Percentiles rank a stretch among this genome's conserved stretches.
phyloP scores from a whole-genome alignment of 2,329 filamentous ascomycete species.

The Bipolaris zeicola region DNA sequence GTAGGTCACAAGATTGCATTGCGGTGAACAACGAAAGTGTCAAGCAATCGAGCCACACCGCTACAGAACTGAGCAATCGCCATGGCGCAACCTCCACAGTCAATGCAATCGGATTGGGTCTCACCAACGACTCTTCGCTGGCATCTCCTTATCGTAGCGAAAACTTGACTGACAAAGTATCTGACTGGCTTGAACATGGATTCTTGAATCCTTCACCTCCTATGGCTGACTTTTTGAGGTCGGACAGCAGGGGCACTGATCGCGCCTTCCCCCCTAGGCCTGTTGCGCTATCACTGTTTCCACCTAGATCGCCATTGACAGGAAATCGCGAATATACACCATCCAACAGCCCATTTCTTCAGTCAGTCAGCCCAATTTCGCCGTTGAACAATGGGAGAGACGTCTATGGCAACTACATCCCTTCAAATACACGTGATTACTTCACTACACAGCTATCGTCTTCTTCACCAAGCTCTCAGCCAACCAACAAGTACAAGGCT shows the following conservation, averaged over 20 bases:
- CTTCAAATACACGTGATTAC: constrained; percentile 17
- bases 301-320: constrained; percentile 4
- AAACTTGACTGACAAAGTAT: constrained; percentile 1
- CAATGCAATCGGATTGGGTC: neutral
- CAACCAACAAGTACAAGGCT: neutral
- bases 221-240: neutral
- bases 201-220: neutral
- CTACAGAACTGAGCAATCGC: constrained; percentile 1
- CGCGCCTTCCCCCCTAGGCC: neutral
- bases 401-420: constrained; percentile 20
- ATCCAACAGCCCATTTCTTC: neutral
- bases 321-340: constrained; percentile 12
- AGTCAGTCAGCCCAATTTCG: constrained; percentile 9
- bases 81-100: neutral
- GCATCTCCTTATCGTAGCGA: neutral
- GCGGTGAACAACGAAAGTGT: neutral
- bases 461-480: neutral
- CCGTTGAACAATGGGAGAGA: constrained; percentile 21
- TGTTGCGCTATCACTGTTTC: constrained; percentile 5
- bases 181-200: constrained; percentile 10
- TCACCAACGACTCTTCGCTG: neutral
- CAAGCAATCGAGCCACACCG: neutral
- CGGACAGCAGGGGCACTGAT: neutral
- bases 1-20: neutral
- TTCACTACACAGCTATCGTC: neutral